Conservation (phyloP, 164 flowering plant genomes). For the Houttuynia cordata region DNA sequence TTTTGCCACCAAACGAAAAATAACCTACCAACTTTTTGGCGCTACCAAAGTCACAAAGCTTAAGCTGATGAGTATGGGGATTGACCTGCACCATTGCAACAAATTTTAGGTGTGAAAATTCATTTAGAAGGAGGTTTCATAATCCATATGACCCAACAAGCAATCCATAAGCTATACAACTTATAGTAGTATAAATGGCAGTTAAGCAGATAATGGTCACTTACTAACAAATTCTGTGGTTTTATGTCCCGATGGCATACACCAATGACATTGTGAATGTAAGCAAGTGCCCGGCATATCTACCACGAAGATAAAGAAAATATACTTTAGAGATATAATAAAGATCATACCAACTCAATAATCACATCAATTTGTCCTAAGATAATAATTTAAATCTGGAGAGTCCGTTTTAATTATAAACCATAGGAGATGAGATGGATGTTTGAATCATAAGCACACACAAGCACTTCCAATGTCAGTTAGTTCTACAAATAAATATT, state of each 20-base stretch:
- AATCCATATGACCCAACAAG: background rate
- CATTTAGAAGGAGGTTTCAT: background rate
- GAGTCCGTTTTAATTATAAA: no score
- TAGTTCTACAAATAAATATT: no score
- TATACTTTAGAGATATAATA: background rate
- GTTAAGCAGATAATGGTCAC: constrained; percentile 3
- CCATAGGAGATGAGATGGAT: no score
- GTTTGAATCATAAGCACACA: background rate
- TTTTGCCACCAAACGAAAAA: background rate
- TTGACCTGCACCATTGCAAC: constrained; percentile 53
- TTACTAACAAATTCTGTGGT: constrained; percentile 94
- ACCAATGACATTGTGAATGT: constrained; percentile 72
- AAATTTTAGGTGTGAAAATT: background rate
- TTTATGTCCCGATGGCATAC: constrained; percentile 97
- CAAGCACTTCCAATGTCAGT: background rate
- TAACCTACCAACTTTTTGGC: constrained; percentile 90
- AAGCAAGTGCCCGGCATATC: constrained; percentile 87
- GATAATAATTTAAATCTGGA: no score
- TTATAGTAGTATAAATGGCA: no score
- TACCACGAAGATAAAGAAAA: constrained; percentile 13
- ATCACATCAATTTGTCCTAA: background rate
- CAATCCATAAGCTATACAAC: no score
- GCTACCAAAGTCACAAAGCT: constrained; percentile 97
- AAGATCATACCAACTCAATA: background rate
- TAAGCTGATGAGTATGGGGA: constrained; percentile 88